Conservation (phyloP, 1,139 yeast genomes). For the Candida sanyaensis region DNA sequence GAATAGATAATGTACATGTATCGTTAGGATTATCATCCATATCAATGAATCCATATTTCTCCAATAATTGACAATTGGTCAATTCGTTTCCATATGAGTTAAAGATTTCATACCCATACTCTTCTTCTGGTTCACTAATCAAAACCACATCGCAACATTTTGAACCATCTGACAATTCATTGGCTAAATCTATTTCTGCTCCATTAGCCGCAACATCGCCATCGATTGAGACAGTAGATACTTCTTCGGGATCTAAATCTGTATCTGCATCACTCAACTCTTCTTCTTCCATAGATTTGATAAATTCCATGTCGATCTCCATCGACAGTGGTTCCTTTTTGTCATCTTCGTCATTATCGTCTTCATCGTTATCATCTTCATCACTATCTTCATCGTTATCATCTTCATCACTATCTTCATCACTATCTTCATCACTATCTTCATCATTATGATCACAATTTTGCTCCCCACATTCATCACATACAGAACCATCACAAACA, state of each 20-base stretch:
- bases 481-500: constrained; percentile 70
- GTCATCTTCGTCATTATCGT: constrained; percentile 14
- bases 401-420: constrained; percentile 47
- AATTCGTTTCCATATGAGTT: constrained; percentile 75
- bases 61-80: constrained; percentile 63
- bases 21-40: constrained; percentile 54
- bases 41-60: constrained; percentile 74
- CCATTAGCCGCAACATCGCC: constrained; percentile 24
- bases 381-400: constrained; percentile 31
- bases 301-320: constrained; percentile 28
- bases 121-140: constrained; percentile 37
- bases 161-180: constrained; percentile 35
- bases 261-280: constrained; percentile 27
- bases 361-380: constrained; percentile 16
- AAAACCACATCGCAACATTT: constrained; percentile 61
- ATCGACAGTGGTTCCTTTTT: constrained; percentile 20
- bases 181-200: constrained; percentile 29
- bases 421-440: constrained; percentile 19
- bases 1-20: constrained; percentile 55
- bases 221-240: constrained; percentile 21
- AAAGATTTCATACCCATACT: constrained; percentile 57
- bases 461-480: constrained; percentile 71
- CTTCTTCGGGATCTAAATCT: constrained; percentile 26
- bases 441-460: constrained; percentile 54
- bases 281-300: constrained; percentile 34